Base-by-base conservation (phyloP, 2,329 filamentous ascomycete genomes). In the Trichoderma oligosporum region DNA sequence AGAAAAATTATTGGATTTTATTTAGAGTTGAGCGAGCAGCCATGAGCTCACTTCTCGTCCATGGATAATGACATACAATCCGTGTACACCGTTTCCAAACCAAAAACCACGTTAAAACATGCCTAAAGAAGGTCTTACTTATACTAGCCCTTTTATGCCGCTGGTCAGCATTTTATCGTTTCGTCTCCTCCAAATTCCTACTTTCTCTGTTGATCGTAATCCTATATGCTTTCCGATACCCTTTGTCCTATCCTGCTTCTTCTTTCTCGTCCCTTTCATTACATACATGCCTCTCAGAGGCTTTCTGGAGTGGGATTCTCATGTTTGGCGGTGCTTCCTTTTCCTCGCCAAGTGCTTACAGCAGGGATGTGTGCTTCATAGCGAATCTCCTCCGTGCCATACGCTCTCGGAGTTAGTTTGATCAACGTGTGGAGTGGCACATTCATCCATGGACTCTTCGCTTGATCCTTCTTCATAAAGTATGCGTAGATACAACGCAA, bases 401-500 rank as follows among this genome's bases (percentile, higher is more conserved):
- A 99, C 7, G 94, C 94, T 60, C 90, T 85, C 2, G 94, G 94
- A 5, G 94, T 97, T 51, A 99, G 81, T 76, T 97, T 97, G 76
- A 99, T 97, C 46, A 99, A 80, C 7, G 91, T 96, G 72, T 99
- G 94, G 60, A 99, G 80, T 6, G 94, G 94, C 7, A 99, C 94
- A 68, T 97, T 93, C 89, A 97, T 96, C 94, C 94, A 99, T 0
- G 94, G 94, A 64, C 89, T 94, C 74, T 90, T 84, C 65, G 92
- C 86, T 73, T 97, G 94, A 55, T 91, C 87, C 67, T 94, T 91
- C 68, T 97, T 96, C 88, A 97, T 96, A 73, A 97, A 99, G 74
- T 99, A 99, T 27, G 94, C 91, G 70, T 97, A 99, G 67, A 99
- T 96, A 78, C 94, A 99, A 59, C 94, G 85, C 61, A 99, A 79